Evolutionary conservation across 306 rosid genomes (phyloP).

Genomic region (Lathyrus aphaca): DNA sequence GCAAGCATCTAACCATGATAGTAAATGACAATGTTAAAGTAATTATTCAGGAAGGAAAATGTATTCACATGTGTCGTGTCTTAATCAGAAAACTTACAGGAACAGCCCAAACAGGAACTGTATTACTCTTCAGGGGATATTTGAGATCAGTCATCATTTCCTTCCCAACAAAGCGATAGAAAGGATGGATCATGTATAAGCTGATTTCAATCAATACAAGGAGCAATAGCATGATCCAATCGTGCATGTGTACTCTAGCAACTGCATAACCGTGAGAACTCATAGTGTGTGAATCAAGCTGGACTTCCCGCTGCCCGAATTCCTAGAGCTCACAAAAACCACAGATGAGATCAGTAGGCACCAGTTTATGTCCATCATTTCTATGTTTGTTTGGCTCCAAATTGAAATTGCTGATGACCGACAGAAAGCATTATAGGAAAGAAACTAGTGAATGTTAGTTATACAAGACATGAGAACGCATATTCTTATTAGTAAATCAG

Average conservation of each 20-base stretch:
- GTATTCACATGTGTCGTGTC: constrained; percentile 11
- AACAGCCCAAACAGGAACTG: constrained; percentile 84
- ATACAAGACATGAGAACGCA: constrained; percentile 3
- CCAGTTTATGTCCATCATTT: background rate
- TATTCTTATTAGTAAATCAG: constrained; percentile 12
- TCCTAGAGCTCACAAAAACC: constrained; percentile 41
- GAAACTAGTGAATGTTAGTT: background rate
- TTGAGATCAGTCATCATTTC: constrained; percentile 88
- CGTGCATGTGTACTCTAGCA: constrained; percentile 72
- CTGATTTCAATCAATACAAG: constrained; percentile 53
- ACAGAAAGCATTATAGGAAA: constrained; percentile 10
- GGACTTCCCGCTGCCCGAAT: constrained; percentile 62
- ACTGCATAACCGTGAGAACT: constrained; percentile 73
- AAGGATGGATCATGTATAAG: constrained; percentile 61
- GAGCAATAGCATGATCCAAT: constrained; percentile 82
- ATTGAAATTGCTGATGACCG: background rate
- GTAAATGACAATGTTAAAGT: constrained; percentile 26
- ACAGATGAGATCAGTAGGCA: constrained; percentile 25
- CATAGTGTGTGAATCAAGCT: constrained; percentile 72
- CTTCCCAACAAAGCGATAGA: constrained; percentile 88
- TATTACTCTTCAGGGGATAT: constrained; percentile 78
- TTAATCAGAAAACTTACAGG: constrained; percentile 63
- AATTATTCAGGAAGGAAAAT: constrained; percentile 3
- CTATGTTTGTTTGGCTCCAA: no score
- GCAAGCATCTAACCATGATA: constrained; percentile 62